phyloP scores from a whole-genome alignment of 2,329 filamentous ascomycete genomes.

The Neonectria magnoliae region DNA sequence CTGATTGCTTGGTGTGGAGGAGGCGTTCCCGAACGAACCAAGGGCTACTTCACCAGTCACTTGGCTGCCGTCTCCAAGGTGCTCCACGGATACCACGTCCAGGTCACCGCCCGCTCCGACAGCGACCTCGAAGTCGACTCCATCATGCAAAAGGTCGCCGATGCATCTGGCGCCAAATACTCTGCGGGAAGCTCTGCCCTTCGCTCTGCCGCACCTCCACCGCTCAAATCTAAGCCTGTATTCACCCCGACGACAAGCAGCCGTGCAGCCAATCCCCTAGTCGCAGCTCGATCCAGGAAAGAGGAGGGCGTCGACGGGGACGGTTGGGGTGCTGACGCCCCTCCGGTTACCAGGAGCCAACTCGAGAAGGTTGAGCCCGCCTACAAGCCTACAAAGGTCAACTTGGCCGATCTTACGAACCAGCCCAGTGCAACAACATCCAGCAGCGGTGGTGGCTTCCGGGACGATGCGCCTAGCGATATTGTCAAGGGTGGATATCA shows the following conservation, averaged over 20 bases:
- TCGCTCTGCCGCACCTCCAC: constrained; percentile 67
- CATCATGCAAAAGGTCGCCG: constrained; percentile 92
- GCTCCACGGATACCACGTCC: constrained; percentile 96
- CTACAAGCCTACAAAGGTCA: constrained; percentile 95
- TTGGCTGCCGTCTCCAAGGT: constrained; percentile 88
- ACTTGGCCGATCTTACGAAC: constrained; percentile 85
- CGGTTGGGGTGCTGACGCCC: constrained; percentile 95
- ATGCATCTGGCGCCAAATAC: constrained; percentile 96
- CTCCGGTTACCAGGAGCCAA: constrained; percentile 85
- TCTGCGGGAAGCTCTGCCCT: constrained; percentile 72
- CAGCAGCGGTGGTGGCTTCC: constrained; percentile 61
- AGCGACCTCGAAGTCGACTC: constrained; percentile 85
- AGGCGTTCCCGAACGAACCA: constrained; percentile 96
- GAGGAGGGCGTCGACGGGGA: constrained; percentile 77
- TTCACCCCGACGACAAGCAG: constrained; percentile 79
- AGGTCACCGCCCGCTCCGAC: constrained; percentile 94
- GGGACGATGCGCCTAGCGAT: constrained; percentile 62
- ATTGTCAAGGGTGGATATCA: constrained; percentile 90
- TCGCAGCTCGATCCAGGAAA: constrained; percentile 70
- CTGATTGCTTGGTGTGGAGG: constrained; percentile 97
- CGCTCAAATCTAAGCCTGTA: constrained; percentile 86
- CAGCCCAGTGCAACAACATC: constrained; percentile 73
- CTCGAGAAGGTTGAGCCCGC: constrained; percentile 92
- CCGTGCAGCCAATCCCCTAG: constrained; percentile 69
- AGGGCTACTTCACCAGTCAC: constrained; percentile 98